phyloP scores from a whole-genome alignment of 805 yeast genomes.

The Wickerhamiella allomyrinae region DNA sequence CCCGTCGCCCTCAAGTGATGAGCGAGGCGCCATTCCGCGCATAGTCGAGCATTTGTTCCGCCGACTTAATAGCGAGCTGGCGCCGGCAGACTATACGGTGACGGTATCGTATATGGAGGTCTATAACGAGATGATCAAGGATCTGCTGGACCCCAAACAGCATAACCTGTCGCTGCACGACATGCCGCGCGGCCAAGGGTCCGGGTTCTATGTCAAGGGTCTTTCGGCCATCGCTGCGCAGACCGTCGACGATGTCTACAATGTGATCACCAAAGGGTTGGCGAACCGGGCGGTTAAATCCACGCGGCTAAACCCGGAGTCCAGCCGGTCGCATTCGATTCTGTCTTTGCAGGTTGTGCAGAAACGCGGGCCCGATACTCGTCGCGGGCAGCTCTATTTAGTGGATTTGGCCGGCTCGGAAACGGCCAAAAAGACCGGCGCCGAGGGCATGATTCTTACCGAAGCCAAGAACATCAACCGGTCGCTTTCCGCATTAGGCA shows the following conservation, averaged over 20 bases:
- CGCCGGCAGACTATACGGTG: slow-evolving; percentile 40
- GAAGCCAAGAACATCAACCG: slow-evolving; percentile 77
- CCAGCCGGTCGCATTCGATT: slow-evolving; percentile 71
- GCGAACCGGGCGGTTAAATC: slow-evolving; percentile 40
- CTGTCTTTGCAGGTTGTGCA: slow-evolving; percentile 57
- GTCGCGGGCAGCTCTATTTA: slow-evolving; percentile 49
- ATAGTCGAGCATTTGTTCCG: slow-evolving; percentile 49
- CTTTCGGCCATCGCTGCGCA: slow-evolving; percentile 48
- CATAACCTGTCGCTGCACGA: slow-evolving; percentile 10
- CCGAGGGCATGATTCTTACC: slow-evolving; percentile 56
- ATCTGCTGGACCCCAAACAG: slow-evolving; percentile 39
- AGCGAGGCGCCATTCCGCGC: slow-evolving; percentile 58
- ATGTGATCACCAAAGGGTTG: slow-evolving; percentile 45
- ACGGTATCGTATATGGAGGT: slow-evolving; percentile 68
- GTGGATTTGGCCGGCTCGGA: slow-evolving; percentile 87
- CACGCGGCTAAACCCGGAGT: slow-evolving; percentile 57
- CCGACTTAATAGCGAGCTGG: slow-evolving; percentile 6
- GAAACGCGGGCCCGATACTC: slow-evolving; percentile 39
- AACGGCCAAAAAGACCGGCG: slow-evolving; percentile 63
- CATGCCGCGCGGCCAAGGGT: slow-evolving; percentile 8
- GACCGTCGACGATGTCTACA: slow-evolving; percentile 42
- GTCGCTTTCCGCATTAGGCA: slow-evolving; percentile 64
- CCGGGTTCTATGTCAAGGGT: slow-evolving; percentile 62
- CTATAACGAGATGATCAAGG: slow-evolving; percentile 62
- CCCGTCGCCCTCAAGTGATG: slow-evolving; percentile 25